These are phyloP conservation scores for Cyberlindnera nakhonratchasimensis DNA, from an alignment of 805 yeast species.

Conservation along the genomic window DNA sequence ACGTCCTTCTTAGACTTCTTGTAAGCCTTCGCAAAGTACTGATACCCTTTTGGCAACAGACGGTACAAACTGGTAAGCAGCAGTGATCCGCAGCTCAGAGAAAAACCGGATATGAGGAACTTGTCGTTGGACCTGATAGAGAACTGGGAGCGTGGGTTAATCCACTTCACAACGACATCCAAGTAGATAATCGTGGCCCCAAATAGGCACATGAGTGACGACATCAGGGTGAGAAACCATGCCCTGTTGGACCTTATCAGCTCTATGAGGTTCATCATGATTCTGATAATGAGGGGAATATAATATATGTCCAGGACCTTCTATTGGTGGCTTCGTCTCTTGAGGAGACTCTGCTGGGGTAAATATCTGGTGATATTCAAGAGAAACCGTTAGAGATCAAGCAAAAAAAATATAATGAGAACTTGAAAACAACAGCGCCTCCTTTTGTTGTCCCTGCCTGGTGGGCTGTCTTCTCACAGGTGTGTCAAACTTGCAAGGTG, in stretches of 20 bases:
- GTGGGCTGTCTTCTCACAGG: background rate
- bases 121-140: constrained; percentile 54
- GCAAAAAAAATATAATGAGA: background rate
- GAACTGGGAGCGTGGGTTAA: constrained; percentile 46
- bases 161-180: constrained; percentile 49
- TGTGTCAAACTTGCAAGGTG: constrained; percentile 1
- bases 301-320: too few relatives aligned
- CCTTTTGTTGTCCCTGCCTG: too few relatives aligned
- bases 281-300: too few relatives aligned
- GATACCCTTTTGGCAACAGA: constrained; percentile 65
- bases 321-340: too few relatives aligned
- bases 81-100: constrained; percentile 80
- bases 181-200: constrained; percentile 68
- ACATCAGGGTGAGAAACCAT: constrained; percentile 60
- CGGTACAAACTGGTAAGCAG: constrained; percentile 73
- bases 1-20: constrained; percentile 13
- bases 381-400: too few relatives aligned
- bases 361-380: too few relatives aligned
- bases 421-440: too few relatives aligned
- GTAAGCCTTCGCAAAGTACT: constrained; percentile 38
- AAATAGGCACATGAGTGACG: constrained; percentile 65
- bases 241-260: constrained; percentile 37
- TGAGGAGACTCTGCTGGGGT: too few relatives aligned
- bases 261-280: background rate
- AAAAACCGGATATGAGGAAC: constrained; percentile 70